phyloP scores from a whole-genome alignment of 441 rosid species.

The Metrosideros polymorpha region DNA sequence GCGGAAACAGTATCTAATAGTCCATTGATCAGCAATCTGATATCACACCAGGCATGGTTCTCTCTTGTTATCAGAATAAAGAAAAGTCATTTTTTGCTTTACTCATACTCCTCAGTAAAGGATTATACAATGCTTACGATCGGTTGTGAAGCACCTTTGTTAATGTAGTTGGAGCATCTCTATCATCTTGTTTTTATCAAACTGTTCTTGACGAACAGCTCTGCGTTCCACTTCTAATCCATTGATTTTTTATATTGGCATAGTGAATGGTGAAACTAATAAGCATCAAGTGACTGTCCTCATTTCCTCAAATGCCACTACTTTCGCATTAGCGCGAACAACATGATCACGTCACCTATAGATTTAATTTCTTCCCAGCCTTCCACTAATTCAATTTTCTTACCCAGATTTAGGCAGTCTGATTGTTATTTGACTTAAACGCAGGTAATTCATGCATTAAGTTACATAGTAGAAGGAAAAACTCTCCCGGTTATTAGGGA shows the following conservation, averaged over 20 bases:
- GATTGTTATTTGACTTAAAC: neutral
- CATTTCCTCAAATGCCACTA: neutral
- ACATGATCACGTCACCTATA: neutral
- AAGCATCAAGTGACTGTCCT: neutral
- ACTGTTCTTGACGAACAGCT: neutral
- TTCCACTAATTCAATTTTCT: neutral
- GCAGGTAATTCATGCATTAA: conserved; percentile 44
- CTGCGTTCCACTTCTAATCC: neutral
- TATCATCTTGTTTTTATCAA: neutral
- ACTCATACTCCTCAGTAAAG: neutral
- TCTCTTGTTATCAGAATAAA: neutral
- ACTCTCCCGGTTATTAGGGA: conserved; percentile 10
- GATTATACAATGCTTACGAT: neutral
- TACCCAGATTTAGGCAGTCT: neutral
- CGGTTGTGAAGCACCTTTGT: neutral
- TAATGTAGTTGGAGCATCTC: neutral
- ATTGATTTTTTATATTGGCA: neutral
- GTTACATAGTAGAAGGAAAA: conserved; percentile 23
- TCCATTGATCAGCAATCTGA: neutral
- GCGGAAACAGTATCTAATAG: neutral
- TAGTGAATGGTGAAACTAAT: neutral
- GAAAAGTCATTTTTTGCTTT: neutral
- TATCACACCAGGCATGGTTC: neutral
- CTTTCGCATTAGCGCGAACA: neutral
- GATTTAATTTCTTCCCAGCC: neutral